Percentiles rank a stretch among this genome's conserved stretches.
Conservation (phyloP, 805 yeast genomes). For the Pichia cabralensis region DNA sequence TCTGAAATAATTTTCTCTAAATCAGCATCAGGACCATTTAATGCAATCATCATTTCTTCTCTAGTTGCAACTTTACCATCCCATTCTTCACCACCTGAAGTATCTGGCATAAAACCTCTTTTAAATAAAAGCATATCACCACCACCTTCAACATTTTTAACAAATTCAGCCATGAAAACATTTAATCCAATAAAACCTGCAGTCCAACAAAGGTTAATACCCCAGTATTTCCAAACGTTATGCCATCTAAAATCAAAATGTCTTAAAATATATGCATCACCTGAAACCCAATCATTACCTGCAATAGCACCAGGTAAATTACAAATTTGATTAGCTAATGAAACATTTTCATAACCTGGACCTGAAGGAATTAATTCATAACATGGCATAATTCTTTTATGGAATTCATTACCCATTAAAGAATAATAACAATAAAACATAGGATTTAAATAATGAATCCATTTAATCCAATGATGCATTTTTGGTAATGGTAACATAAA, state of each 20-base stretch:
- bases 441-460: conserved; percentile 42
- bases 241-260: conserved; percentile 28
- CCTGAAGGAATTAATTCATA: conserved; percentile 43
- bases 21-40: conserved; percentile 25
- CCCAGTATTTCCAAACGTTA: conserved; percentile 40
- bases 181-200: conserved; percentile 28
- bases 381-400: conserved; percentile 43
- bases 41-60: conserved; percentile 21
- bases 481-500: conserved; percentile 31
- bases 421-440: conserved; percentile 40
- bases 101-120: conserved; percentile 30
- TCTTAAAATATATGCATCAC: conserved; percentile 28
- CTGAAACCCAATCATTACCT: conserved; percentile 19
- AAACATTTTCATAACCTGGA: conserved; percentile 37
- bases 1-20: conserved; percentile 30
- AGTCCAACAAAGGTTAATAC: conserved; percentile 39
- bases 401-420: conserved; percentile 48
- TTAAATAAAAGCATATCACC: conserved; percentile 32
- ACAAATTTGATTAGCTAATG: conserved; percentile 37
- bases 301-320: conserved; percentile 36
- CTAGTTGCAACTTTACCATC: conserved; percentile 31
- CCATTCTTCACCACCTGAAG: conserved; percentile 26
- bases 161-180: conserved; percentile 24
- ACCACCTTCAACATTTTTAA: conserved; percentile 22
- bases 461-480: conserved; percentile 53